Conservation (phyloP, 208 protist species). For the Acanthamoeba healyi region DNA sequence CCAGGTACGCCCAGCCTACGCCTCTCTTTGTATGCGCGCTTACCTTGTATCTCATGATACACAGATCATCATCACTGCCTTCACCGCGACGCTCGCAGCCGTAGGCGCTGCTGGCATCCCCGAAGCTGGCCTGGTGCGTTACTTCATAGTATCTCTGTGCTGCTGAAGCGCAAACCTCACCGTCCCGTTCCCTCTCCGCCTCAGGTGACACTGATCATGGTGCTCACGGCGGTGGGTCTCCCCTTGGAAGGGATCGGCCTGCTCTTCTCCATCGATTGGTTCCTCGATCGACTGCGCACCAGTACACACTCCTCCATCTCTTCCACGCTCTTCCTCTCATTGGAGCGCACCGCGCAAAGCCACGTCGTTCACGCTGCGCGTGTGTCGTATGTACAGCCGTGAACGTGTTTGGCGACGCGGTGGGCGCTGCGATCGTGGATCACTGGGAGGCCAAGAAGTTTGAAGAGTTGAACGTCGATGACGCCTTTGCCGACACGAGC, state of each 20-base stretch:
- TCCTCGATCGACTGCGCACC: conserved; percentile 68
- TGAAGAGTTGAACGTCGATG: neutral
- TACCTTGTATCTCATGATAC: neutral
- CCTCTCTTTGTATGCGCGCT: too few species aligned
- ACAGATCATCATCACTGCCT: conserved; percentile 60
- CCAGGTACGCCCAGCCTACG: neutral
- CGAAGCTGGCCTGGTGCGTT: conserved; percentile 73
- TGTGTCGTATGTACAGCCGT: neutral
- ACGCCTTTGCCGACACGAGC: neutral
- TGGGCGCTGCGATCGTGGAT: conserved; percentile 39
- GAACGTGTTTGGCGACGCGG: conserved; percentile 27
- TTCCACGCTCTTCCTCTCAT: neutral
- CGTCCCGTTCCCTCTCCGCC: too few species aligned
- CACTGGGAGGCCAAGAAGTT: conserved; percentile 60
- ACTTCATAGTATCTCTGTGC: neutral
- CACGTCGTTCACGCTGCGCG: too few species aligned
- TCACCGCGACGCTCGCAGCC: conserved; percentile 76
- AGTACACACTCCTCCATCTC: neutral
- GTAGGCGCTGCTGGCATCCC: conserved; percentile 82
- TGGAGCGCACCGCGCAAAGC: too few species aligned
- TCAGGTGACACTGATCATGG: conserved; percentile 79
- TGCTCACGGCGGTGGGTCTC: conserved; percentile 75
- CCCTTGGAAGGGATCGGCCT: conserved; percentile 58
- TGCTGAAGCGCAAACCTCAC: too few species aligned
- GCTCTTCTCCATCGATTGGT: conserved; percentile 77